A percentile compares a stretch with the other conserved stretches of the same genome.
phyloP scores from a whole-genome alignment of 345 rosid species.

The Lepidium aucheri region DNA sequence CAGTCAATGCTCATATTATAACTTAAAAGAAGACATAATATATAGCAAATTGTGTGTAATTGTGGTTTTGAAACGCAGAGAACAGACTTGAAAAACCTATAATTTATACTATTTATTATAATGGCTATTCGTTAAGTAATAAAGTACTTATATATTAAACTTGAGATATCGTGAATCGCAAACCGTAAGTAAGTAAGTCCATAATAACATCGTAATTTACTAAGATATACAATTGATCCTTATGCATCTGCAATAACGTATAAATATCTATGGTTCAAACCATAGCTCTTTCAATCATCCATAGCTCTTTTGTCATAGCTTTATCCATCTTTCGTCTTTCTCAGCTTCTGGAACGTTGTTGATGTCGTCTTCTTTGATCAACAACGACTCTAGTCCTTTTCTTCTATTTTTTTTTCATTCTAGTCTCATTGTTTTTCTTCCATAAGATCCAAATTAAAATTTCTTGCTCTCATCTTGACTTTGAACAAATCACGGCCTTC shows the following conservation, averaged over 20 bases:
- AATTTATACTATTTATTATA: not conserved
- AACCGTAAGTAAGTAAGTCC: too few relatives aligned
- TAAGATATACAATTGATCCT: too few relatives aligned
- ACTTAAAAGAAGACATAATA: not conserved
- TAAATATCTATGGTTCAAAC: not conserved
- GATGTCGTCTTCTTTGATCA: too few relatives aligned
- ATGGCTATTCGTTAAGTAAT: not conserved
- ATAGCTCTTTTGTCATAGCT: too few relatives aligned
- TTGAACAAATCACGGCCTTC: not conserved
- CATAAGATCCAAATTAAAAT: not conserved
- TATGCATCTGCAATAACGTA: not conserved
- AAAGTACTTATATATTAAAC: not conserved
- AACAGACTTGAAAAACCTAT: not conserved
- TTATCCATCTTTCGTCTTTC: too few relatives aligned
- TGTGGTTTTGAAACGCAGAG: not conserved
- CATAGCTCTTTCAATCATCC: too few relatives aligned
- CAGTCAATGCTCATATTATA: not conserved
- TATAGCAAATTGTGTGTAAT: not conserved
- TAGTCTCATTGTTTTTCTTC: not conserved
- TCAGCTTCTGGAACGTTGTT: too few relatives aligned
- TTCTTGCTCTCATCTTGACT: too few relatives aligned
- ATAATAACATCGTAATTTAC: not conserved
- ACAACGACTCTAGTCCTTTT: too few relatives aligned
- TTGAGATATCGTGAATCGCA: not conserved
- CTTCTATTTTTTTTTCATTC: too few relatives aligned